phyloP scores from a whole-genome alignment of 1,284 basidiomycete genomes.

The Calocybe gambosa region DNA sequence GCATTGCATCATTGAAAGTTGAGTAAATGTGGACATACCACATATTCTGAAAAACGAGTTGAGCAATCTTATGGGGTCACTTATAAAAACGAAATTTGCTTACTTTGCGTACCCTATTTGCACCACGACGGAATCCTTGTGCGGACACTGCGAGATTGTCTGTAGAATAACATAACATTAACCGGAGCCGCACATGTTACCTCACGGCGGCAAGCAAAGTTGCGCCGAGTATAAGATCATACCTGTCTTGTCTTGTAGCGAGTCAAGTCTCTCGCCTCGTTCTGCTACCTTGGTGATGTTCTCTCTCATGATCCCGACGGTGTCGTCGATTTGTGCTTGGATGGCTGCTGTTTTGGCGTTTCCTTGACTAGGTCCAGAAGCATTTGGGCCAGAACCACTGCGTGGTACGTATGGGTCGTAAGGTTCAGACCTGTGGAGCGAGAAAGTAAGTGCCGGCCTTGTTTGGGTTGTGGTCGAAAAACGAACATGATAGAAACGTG shows the following conservation, averaged over 20 bases:
- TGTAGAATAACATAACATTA: conserved; percentile 26
- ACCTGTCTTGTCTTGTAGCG: conserved; percentile 98
- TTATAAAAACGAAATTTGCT: conserved; percentile 34
- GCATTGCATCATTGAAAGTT: conserved; percentile 15
- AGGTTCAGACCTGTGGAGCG: conserved; percentile 70
- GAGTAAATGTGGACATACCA: conserved; percentile 43
- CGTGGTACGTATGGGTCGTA: conserved; percentile 95
- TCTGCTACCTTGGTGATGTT: conserved; percentile 97
- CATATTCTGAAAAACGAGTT: conserved; percentile 55
- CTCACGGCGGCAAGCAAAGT: too few species aligned
- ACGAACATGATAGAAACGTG: conserved; percentile 34
- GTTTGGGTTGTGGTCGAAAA: conserved; percentile 10
- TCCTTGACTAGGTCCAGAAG: conserved; percentile 42
- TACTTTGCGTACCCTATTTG: conserved; percentile 96
- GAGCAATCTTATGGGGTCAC: conserved; percentile 4
- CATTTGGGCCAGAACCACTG: conserved; percentile 59
- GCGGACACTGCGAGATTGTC: conserved; percentile 98
- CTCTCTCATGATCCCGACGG: conserved; percentile 95
- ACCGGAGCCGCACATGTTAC: too few species aligned
- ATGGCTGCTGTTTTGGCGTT: conserved; percentile 89
- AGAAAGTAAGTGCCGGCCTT: conserved; percentile 14
- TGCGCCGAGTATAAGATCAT: conserved; percentile 25
- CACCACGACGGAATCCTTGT: conserved; percentile 96
- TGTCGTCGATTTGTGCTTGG: conserved; percentile 92
- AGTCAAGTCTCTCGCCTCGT: conserved; percentile 90